Evolutionary conservation across 2,329 filamentous ascomycete species (phyloP).

Genomic region (Beauveria varroae): DNA sequence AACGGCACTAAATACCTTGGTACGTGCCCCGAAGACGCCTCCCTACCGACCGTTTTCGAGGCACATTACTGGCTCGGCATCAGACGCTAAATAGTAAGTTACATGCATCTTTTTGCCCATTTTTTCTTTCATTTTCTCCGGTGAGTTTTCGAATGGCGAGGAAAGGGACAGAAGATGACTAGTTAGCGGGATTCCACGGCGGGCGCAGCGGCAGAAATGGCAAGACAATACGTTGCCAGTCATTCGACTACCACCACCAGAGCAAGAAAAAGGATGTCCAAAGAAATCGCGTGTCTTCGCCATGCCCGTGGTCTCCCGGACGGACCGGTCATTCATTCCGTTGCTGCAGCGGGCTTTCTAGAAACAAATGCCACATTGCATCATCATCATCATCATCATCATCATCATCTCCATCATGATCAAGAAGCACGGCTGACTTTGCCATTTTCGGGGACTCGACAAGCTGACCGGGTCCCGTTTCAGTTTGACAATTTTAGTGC

Average conservation of each 20-base stretch:
- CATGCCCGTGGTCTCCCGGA: background rate
- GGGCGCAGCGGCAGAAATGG: background rate
- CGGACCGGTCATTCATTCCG: slow-evolving; percentile 9
- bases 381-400: background rate
- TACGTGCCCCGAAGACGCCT: background rate
- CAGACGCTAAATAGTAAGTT: background rate
- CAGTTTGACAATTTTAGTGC: background rate
- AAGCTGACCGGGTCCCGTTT: too few relatives aligned
- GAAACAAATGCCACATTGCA: slow-evolving; percentile 6
- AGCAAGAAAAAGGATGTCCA: background rate
- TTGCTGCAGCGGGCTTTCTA: background rate
- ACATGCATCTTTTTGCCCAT: background rate
- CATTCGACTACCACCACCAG: background rate
- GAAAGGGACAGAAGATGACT: background rate
- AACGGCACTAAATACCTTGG: background rate
- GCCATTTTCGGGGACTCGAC: too few relatives aligned
- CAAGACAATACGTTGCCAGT: slow-evolving; percentile 5
- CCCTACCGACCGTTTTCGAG: background rate
- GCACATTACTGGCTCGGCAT: background rate
- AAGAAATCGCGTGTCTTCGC: background rate
- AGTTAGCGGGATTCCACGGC: background rate
- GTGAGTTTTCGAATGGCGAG: background rate
- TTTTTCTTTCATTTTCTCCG: background rate
- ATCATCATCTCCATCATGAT: too few relatives aligned
- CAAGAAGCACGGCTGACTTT: background rate